Evolutionary conservation across 202 grass and related monocot genomes (phyloP).

Genomic region (Hordeum pubiflorum): DNA sequence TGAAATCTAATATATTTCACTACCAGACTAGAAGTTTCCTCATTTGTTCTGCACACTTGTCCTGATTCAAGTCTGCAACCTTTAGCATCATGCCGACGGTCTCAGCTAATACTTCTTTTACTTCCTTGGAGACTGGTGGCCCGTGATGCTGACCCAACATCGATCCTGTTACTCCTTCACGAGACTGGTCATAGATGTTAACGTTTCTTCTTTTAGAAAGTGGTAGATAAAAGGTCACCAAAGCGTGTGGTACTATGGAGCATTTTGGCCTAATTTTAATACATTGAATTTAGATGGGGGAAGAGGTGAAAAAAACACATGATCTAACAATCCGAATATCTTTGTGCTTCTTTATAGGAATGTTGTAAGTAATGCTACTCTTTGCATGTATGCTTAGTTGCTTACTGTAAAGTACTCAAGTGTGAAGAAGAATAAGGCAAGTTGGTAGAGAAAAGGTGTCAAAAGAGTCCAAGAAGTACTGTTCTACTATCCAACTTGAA

Average conservation of each 20-base stretch:
- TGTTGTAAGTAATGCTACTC: background rate
- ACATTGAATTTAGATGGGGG: background rate
- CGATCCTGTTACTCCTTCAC: background rate
- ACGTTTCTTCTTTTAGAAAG: constrained; percentile 9
- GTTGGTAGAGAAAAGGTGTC: background rate
- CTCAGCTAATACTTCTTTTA: background rate
- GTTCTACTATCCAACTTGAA: constrained; percentile 7
- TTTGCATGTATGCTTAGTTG: background rate
- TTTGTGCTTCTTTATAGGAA: background rate
- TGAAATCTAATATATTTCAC: constrained; percentile 19
- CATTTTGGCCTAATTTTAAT: constrained; percentile 26
- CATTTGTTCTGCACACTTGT: constrained; percentile 6
- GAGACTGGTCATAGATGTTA: background rate
- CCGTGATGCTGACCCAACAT: background rate
- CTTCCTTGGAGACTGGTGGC: background rate
- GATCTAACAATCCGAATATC: background rate
- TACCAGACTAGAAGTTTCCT: background rate
- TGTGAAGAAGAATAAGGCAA: constrained; percentile 22
- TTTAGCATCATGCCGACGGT: constrained; percentile 15
- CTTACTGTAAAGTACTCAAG: background rate
- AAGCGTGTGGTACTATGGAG: background rate
- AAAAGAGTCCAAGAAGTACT: background rate
- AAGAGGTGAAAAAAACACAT: background rate
- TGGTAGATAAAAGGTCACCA: background rate
- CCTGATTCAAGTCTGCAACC: background rate